Evolutionary conservation across 2,329 filamentous ascomycete species (phyloP).

Genomic region (Aureobasidium musti): DNA sequence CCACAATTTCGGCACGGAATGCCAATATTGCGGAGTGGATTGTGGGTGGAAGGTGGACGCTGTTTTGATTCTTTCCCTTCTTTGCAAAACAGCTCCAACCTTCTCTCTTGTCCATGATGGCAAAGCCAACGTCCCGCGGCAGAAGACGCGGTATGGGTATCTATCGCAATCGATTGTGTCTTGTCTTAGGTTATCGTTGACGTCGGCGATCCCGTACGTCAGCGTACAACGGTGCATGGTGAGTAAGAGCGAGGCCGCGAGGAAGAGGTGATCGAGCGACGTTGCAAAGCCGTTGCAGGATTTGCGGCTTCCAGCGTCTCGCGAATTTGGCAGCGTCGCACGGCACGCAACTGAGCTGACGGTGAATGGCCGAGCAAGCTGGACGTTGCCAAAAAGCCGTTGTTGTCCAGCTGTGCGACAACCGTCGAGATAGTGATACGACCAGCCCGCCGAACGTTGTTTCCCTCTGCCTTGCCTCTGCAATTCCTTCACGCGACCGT

Average conservation of each 20-base stretch:
- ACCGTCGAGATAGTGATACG: conserved; percentile 26
- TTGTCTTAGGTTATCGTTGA: conserved; percentile 27
- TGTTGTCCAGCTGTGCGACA: conserved; percentile 25
- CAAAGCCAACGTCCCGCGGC: conserved; percentile 22
- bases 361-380: conserved; percentile 17
- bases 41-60: neutral
- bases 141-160: neutral
- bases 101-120: conserved; percentile 13
- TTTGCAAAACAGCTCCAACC: neutral
- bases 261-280: conserved; percentile 21
- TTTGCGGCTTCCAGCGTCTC: conserved; percentile 21
- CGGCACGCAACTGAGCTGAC: conserved; percentile 22
- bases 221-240: neutral
- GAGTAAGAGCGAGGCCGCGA: neutral
- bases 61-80: neutral
- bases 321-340: conserved; percentile 25
- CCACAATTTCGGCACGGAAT: conserved; percentile 4
- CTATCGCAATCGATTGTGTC: conserved; percentile 29
- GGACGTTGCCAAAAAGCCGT: conserved; percentile 27
- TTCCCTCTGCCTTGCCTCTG: conserved; percentile 12
- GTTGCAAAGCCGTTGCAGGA: conserved; percentile 28
- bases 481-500: conserved; percentile 27
- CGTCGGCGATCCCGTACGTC: conserved; percentile 26
- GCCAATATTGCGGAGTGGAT: conserved; percentile 17
- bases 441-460: conserved; percentile 27